Conservation (phyloP, 306 rosid genomes). For the Cucumis cinereus region DNA sequence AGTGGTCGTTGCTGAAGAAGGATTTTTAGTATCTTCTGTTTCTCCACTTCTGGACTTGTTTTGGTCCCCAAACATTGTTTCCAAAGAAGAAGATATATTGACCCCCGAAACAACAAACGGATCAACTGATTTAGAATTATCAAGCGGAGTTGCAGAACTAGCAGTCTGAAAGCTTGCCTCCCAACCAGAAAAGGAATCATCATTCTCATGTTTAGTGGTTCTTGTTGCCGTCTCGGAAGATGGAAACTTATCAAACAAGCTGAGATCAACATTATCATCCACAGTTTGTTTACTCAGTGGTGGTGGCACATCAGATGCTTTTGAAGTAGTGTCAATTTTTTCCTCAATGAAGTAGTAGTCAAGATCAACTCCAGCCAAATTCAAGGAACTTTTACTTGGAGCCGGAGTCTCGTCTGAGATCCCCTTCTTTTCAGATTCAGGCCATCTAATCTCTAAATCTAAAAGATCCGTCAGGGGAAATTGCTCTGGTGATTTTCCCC, state of each 20-base stretch:
- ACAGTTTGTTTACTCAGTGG: slow-evolving; percentile 13
- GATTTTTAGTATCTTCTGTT: slow-evolving; percentile 18
- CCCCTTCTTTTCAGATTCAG: slow-evolving; percentile 35
- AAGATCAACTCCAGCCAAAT: slow-evolving; percentile 47
- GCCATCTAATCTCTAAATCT: slow-evolving; percentile 68
- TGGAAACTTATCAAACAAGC: slow-evolving; percentile 47
- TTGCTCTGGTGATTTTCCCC: slow-evolving; percentile 39
- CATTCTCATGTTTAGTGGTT: slow-evolving; percentile 28
- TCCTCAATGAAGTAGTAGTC: slow-evolving; percentile 33
- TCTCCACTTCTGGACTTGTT: slow-evolving; percentile 23
- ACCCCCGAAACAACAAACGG: slow-evolving; percentile 28
- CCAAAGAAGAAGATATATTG: slow-evolving; percentile 25
- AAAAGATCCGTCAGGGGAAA: slow-evolving; percentile 51
- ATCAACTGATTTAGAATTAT: slow-evolving; percentile 29
- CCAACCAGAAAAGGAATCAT: slow-evolving; percentile 59
- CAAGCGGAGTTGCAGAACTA: slow-evolving; percentile 25
- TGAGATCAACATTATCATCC: slow-evolving; percentile 30
- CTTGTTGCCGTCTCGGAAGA: slow-evolving; percentile 16
- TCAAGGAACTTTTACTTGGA: slow-evolving; percentile 30
- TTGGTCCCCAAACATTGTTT: slow-evolving; percentile 26
- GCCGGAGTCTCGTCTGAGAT: slow-evolving; percentile 15
- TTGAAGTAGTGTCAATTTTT: slow-evolving; percentile 21
- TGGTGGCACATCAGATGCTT: slow-evolving; percentile 18
- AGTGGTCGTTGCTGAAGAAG: slow-evolving; percentile 24
- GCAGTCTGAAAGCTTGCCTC: slow-evolving; percentile 49